phyloP scores from a whole-genome alignment of 345 rosid genomes.

The Dimocarpus longan region DNA sequence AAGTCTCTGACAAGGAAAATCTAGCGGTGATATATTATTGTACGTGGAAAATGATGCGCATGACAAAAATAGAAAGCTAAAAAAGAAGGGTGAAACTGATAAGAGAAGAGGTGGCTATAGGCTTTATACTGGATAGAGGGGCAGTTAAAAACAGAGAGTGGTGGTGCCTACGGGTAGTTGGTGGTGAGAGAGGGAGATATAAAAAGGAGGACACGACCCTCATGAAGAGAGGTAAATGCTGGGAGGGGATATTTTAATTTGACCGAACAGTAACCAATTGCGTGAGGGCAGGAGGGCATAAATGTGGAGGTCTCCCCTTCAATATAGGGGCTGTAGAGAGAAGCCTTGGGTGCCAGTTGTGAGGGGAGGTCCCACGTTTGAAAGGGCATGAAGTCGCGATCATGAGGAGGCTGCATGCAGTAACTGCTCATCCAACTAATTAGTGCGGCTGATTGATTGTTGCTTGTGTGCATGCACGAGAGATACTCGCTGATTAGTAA shows the following conservation, averaged over 20 bases:
- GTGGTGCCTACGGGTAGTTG: conserved; percentile 16
- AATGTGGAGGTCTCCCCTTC: conserved; percentile 3
- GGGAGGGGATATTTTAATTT: conserved; percentile 19
- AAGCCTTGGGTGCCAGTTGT: conserved; percentile 2
- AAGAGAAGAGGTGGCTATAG: background rate
- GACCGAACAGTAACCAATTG: conserved; percentile 44
- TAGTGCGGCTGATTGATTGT: background rate
- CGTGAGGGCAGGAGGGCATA: conserved; percentile 63
- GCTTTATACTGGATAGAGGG: background rate
- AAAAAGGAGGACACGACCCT: conserved; percentile 50
- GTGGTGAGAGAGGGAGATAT: conserved; percentile 20
- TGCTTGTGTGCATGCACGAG: conserved; percentile 3
- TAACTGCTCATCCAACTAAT: conserved; percentile 18
- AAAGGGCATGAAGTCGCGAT: background rate
- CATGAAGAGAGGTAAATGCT: conserved; percentile 84
- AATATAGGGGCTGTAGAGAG: background rate
- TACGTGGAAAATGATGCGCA: background rate
- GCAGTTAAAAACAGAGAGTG: conserved; percentile 17
- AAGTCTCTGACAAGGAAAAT: conserved; percentile 27
- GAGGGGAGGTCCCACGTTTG: conserved; percentile 7
- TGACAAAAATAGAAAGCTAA: background rate
- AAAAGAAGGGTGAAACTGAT: background rate
- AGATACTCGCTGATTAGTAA: background rate
- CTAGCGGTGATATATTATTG: background rate
- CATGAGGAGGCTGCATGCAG: background rate